These are phyloP conservation scores for Euclidium syriacum DNA, from an alignment of 345 rosid species.

Conservation along the genomic window DNA sequence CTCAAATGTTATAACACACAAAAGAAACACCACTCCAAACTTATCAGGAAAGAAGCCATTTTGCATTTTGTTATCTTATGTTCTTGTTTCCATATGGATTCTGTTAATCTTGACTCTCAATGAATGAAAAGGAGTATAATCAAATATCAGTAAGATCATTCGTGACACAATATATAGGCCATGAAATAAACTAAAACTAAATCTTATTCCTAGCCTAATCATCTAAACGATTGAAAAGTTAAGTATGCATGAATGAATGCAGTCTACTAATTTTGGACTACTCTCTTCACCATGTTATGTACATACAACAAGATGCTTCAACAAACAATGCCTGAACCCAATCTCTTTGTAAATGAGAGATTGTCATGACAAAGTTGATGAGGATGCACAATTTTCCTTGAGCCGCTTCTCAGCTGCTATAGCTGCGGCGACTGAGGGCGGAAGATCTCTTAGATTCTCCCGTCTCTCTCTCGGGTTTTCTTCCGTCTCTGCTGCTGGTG, in stretches of 20 bases:
- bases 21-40: background rate
- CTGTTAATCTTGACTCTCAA: too few relatives aligned
- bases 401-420: conserved; percentile 88
- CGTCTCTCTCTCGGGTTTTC: conserved; percentile 40
- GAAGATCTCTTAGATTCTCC: conserved; percentile 58
- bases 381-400: conserved; percentile 30
- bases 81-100: background rate
- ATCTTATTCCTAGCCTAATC: background rate
- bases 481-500: conserved; percentile 35
- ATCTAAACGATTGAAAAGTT: background rate
- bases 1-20: conserved; percentile 13
- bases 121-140: too few relatives aligned
- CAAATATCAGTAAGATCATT: too few relatives aligned
- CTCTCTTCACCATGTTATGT: conserved; percentile 9
- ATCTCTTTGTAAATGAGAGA: conserved; percentile 8
- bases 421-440: conserved; percentile 80
- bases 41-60: conserved; percentile 21
- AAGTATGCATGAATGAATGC: too few relatives aligned
- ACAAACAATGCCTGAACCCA: conserved; percentile 1
- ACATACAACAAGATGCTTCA: conserved; percentile 6
- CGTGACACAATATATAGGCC: background rate
- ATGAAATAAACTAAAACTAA: background rate
- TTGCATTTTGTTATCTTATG: background rate
- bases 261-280: background rate
- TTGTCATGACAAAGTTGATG: conserved; percentile 13